phyloP scores from a whole-genome alignment of 371 early-diverging fungal genomes.

The Mortierella sp. region DNA sequence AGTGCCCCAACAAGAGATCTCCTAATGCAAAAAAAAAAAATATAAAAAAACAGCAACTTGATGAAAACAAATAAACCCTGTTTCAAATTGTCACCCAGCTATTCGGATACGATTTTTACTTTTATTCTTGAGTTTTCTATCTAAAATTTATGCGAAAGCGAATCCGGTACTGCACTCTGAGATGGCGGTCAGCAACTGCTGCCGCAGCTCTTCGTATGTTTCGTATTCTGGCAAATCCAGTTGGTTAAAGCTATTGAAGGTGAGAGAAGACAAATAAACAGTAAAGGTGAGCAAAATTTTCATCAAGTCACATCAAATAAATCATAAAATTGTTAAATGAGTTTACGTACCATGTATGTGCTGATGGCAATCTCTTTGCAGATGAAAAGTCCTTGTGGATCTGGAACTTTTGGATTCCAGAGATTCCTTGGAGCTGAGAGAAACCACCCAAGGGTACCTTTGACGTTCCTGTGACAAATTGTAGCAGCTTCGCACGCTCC shows the following conservation, averaged over 20 bases:
- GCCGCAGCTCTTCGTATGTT: constrained; percentile 92
- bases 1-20: no score
- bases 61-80: no score
- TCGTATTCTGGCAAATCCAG: constrained; percentile 97
- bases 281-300: background rate
- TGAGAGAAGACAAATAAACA: constrained; percentile 15
- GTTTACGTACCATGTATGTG: constrained; percentile 95
- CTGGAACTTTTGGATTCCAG: constrained; percentile 98
- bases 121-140: no score
- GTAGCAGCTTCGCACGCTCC: constrained; percentile 97
- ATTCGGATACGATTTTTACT: no score
- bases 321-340: background rate
- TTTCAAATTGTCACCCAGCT: no score
- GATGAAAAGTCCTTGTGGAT: constrained; percentile 97
- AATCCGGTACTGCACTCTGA: constrained; percentile 97
- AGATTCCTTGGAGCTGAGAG: constrained; percentile 92
- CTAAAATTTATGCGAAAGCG: constrained; percentile 78
- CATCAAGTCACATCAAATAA: background rate
- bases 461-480: constrained; percentile 98
- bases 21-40: no score
- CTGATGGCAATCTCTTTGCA: constrained; percentile 91
- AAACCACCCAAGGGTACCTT: constrained; percentile 99
- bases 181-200: constrained; percentile 90
- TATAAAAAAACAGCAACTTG: no score
- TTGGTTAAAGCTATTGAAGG: constrained; percentile 92